These are phyloP conservation scores for Xylaria arbuscula DNA, from an alignment of 2,329 filamentous ascomycete species.

Conservation along the genomic window DNA sequence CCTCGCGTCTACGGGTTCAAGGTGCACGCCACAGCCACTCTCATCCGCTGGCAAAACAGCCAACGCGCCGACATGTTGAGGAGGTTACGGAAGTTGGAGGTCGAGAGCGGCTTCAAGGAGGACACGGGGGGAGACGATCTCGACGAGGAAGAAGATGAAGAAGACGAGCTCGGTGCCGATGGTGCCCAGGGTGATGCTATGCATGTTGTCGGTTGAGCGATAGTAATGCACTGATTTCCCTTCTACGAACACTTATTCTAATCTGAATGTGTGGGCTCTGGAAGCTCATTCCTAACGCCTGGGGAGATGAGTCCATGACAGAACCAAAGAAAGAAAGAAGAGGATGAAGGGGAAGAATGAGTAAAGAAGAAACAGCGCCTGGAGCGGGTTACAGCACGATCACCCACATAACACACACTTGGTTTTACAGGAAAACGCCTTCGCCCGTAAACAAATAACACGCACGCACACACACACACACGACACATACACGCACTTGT, in stretches of 20 bases:
- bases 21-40: conserved; percentile 87
- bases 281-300: conserved; percentile 4
- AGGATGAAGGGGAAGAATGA: neutral
- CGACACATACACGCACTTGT: conserved; percentile 4
- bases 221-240: neutral
- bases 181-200: conserved; percentile 46
- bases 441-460: neutral
- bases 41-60: conserved; percentile 90
- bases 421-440: neutral
- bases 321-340: neutral
- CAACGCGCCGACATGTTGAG: conserved; percentile 85
- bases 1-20: conserved; percentile 95
- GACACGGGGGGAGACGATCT: conserved; percentile 69
- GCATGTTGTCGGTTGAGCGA: conserved; percentile 45
- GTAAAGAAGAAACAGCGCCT: neutral
- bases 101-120: conserved; percentile 85
- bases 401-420: conserved; percentile 3
- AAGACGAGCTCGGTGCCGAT: conserved; percentile 54
- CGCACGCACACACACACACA: too few relatives aligned
- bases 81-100: conserved; percentile 74
- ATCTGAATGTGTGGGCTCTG: neutral
- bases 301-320: conserved; percentile 1
- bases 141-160: conserved; percentile 68
- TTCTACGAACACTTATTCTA: neutral
- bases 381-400: conserved; percentile 4